Evolutionary conservation across 140 eudicot species (phyloP), one percentile per base, ranked within the genome.

Genomic region (Ambrosia hybrid): DNA sequence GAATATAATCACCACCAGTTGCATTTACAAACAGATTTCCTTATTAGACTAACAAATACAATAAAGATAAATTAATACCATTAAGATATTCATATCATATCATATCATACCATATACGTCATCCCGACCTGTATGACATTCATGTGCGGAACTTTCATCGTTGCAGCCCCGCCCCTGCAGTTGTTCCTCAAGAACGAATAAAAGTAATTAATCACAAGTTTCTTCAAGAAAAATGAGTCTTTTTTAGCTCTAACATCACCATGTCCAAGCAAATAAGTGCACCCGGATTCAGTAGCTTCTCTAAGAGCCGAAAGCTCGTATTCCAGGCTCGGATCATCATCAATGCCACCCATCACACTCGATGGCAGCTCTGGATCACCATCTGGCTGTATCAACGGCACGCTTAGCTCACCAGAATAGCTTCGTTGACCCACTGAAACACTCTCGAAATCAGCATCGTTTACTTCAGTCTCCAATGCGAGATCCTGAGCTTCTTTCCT

Each of bases 91-190:
- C 30, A 21, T 39, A 41, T 41, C 46, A 41, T 41, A 41, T 41
- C 46, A 68, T 21, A 57, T 85, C 81, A 93, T 15, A 93, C 99
- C 97, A 88, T 93, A 73, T 90, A 90, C 7, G 99, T 93, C 94
- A 85, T 93, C 51, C 91, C 87, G 13, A 93, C 99, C 70, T 83
- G 88, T 36, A 93, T 87, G 53, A 90, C 80, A 38, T 88, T 85
- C 90, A 84, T 88, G 64, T 88, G 99, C 49, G 99, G 99, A 4
- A 93, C 99, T 69, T 79, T 84, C 92, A 93, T 80, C 16, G 91
- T 85, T 4, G 99, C 99, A 13, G 91, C 91, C 6, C 99, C 99
- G 0, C 96, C 96, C 65, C 99, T 84, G 77, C 99, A 93, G 51
- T 93, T 93, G 57, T 75, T 83, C 91, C 99, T 86, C 79, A 93